These are phyloP conservation scores for Allium fistulosum DNA, from an alignment of 106 monocot species.

Conservation along the genomic window DNA sequence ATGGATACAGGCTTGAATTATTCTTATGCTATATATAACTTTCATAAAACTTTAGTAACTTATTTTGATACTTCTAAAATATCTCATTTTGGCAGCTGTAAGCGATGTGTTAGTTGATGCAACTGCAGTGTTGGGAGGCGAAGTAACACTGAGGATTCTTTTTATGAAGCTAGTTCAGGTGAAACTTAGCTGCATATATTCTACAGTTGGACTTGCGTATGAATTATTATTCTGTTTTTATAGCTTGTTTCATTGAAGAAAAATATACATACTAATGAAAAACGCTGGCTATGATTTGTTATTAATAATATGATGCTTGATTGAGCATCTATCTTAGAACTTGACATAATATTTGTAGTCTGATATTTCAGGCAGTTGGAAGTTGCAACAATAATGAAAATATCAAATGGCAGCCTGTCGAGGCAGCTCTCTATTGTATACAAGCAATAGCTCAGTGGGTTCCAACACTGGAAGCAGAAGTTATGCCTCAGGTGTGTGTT, in stretches of 20 bases:
- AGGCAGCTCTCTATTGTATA: slow-evolving; percentile 80
- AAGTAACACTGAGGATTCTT: slow-evolving; percentile 68
- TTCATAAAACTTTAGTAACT: too few relatives aligned
- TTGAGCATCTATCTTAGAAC: too few relatives aligned
- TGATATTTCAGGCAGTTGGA: slow-evolving; percentile 46
- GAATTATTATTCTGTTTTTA: not conserved
- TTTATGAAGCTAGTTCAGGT: slow-evolving; percentile 82
- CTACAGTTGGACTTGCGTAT: not conserved
- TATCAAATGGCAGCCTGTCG: slow-evolving; percentile 76
- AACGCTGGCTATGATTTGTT: not conserved
- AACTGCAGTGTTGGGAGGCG: slow-evolving; percentile 81
- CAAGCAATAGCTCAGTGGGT: slow-evolving; percentile 82
- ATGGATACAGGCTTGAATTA: too few relatives aligned
- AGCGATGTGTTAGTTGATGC: slow-evolving; percentile 84
- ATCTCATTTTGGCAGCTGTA: slow-evolving; percentile 42
- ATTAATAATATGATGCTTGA: not conserved
- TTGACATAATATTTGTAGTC: not conserved
- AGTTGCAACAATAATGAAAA: slow-evolving; percentile 31
- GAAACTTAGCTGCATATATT: not conserved
- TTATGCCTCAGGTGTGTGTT: slow-evolving; percentile 76
- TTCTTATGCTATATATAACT: too few relatives aligned
- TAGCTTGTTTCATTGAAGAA: not conserved
- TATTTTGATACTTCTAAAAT: not conserved
- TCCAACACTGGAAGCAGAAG: slow-evolving; percentile 59
- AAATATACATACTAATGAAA: not conserved